Evolutionary conservation across 1,139 yeast genomes (phyloP).

Genomic region (Barnettozyma hawaiiensis): DNA sequence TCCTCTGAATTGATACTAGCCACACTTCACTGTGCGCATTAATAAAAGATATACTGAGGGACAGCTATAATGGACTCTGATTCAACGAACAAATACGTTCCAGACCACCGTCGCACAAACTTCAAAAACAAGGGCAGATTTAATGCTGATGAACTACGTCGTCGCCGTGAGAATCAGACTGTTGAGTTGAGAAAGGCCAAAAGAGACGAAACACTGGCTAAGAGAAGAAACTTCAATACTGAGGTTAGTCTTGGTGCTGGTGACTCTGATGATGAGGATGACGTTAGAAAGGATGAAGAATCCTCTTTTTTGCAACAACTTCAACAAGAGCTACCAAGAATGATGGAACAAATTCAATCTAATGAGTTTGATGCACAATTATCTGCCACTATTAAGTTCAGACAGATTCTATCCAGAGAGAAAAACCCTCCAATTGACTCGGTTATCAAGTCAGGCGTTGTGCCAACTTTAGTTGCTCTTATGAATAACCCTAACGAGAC

Average conservation of each 20-base stretch:
- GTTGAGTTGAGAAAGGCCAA: constrained; percentile 95
- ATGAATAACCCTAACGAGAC: constrained; percentile 78
- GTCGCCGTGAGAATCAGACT: constrained; percentile 96
- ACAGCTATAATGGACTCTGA: constrained; percentile 61
- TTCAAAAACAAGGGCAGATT: constrained; percentile 94
- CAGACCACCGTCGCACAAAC: constrained; percentile 95
- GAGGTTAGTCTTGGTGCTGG: constrained; percentile 37
- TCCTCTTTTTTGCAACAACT: constrained; percentile 40
- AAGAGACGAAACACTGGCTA: constrained; percentile 89
- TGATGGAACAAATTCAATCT: constrained; percentile 79
- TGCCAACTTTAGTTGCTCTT: constrained; percentile 82
- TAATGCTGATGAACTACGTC: constrained; percentile 92
- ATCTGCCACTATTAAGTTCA: constrained; percentile 85
- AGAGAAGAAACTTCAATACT: constrained; percentile 72
- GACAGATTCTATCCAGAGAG: constrained; percentile 91
- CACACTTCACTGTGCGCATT: not conserved
- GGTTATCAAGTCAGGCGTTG: constrained; percentile 90
- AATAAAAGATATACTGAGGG: not conserved
- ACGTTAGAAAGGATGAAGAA: constrained; percentile 33
- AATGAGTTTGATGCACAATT: constrained; percentile 75
- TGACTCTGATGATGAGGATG: constrained; percentile 42
- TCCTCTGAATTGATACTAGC: not conserved
- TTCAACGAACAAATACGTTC: constrained; percentile 80
- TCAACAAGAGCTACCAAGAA: constrained; percentile 73
- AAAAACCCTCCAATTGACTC: constrained; percentile 96